phyloP scores from a whole-genome alignment of 2,329 filamentous ascomycete species.

The Verticillium alfalfae region DNA sequence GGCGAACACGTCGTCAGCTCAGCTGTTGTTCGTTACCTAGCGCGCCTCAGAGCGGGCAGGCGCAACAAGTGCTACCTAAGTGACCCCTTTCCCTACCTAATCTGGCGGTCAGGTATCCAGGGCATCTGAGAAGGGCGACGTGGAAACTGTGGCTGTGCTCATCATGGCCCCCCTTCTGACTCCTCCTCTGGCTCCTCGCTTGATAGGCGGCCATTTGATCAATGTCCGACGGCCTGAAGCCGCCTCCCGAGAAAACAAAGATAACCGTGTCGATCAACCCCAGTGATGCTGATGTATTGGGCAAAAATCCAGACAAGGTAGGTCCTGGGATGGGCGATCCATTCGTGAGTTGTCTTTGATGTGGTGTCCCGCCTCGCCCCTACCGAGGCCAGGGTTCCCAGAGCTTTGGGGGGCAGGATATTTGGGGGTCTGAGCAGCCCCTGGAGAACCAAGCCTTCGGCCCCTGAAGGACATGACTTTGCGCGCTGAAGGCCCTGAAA shows the following conservation, averaged over 20 bases:
- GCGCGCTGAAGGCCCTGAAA: not conserved
- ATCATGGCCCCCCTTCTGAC: constrained; percentile 21
- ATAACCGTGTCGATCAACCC: not conserved
- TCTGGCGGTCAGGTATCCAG: constrained; percentile 3
- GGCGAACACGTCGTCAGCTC: not conserved
- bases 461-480: not conserved
- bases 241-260: no score
- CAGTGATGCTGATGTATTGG: not conserved
- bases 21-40: not conserved
- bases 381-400: not conserved
- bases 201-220: no score
- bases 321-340: not conserved
- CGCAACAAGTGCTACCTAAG: no score
- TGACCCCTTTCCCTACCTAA: not conserved
- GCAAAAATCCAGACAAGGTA: not conserved
- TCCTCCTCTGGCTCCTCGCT: constrained; percentile 15
- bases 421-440: no score
- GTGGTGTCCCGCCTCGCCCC: not conserved
- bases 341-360: not conserved
- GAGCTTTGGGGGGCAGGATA: not conserved
- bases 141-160: constrained; percentile 22
- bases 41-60: not conserved
- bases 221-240: no score
- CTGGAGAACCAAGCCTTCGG: no score
- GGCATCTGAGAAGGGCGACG: constrained; percentile 15